Conservation (phyloP, 2,329 filamentous ascomycete genomes). For the Diaporthe sp. region DNA sequence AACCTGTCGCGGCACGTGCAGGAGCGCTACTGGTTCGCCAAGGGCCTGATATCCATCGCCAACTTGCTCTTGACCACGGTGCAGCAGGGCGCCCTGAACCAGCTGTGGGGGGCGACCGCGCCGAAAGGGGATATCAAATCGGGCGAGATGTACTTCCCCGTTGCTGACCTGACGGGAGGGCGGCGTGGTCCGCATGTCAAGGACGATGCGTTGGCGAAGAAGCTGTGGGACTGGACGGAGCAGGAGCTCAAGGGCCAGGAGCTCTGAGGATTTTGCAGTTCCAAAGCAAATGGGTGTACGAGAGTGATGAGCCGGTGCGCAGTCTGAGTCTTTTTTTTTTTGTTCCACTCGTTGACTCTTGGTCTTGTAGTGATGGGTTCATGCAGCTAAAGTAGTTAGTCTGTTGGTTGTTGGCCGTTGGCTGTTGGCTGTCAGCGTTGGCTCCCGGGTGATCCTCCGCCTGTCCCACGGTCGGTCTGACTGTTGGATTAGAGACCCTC, state of each 20-base stretch:
- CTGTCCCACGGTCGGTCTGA: neutral
- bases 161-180: constrained; percentile 41
- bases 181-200: constrained; percentile 38
- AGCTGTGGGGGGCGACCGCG: constrained; percentile 30
- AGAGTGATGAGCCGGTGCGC: neutral
- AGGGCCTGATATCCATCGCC: constrained; percentile 33
- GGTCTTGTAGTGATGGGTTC: neutral
- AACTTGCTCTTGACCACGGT: constrained; percentile 39
- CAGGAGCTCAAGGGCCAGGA: constrained; percentile 40
- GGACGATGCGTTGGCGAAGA: constrained; percentile 43
- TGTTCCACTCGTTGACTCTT: neutral
- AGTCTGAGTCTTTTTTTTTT: no score
- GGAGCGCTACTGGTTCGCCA: constrained; percentile 16
- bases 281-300: neutral
- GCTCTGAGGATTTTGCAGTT: neutral
- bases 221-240: constrained; percentile 50
- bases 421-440: neutral
- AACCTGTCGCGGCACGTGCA: constrained; percentile 36
- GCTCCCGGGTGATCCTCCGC: neutral
- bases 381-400: neutral
- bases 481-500: neutral
- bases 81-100: constrained; percentile 26
- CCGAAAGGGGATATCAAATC: constrained; percentile 35
- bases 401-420: neutral
- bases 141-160: constrained; percentile 47